phyloP scores from a whole-genome alignment of 2,329 filamentous ascomycete species.

The Stagonosporopsis chrysanthemi region DNA sequence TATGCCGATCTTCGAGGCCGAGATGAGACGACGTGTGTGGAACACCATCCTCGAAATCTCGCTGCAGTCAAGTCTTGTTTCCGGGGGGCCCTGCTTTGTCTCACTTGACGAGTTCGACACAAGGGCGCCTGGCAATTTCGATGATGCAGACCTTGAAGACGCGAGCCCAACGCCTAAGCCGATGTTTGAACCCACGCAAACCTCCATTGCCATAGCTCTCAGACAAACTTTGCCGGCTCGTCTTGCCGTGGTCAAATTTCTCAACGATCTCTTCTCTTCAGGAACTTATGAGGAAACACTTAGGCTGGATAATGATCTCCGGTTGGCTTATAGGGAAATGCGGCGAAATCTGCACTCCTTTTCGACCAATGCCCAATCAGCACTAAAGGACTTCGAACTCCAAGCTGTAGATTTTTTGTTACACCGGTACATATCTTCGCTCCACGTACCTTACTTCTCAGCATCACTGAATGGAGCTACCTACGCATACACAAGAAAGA shows the following conservation, averaged over 20 bases:
- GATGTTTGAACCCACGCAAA: conserved; percentile 42
- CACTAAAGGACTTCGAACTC: conserved; percentile 24
- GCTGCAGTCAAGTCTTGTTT: conserved; percentile 48
- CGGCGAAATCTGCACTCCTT: conserved; percentile 27
- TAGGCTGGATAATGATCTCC: conserved; percentile 31
- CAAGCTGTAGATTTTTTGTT: conserved; percentile 37
- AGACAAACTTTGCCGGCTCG: conserved; percentile 49
- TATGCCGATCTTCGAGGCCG: conserved; percentile 29
- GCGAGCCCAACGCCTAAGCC: conserved; percentile 38
- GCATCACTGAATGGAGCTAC: conserved; percentile 29
- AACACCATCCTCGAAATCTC: conserved; percentile 49
- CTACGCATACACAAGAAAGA: conserved; percentile 40
- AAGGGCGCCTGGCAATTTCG: conserved; percentile 48
- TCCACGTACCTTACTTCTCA: conserved; percentile 39
- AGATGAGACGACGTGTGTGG: conserved; percentile 45
- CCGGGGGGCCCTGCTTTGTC: conserved; percentile 48
- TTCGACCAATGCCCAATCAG: not conserved
- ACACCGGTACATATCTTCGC: conserved; percentile 36
- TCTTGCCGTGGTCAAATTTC: conserved; percentile 45
- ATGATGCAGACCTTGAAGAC: conserved; percentile 50
- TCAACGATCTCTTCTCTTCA: conserved; percentile 34
- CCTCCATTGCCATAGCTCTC: conserved; percentile 48
- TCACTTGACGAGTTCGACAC: conserved; percentile 49
- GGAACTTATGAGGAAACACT: conserved; percentile 41
- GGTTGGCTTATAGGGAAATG: conserved; percentile 31